These are phyloP conservation scores for Madurella mycetomatis DNA, from an alignment of 2,329 filamentous ascomycete species.

Conservation along the genomic window DNA sequence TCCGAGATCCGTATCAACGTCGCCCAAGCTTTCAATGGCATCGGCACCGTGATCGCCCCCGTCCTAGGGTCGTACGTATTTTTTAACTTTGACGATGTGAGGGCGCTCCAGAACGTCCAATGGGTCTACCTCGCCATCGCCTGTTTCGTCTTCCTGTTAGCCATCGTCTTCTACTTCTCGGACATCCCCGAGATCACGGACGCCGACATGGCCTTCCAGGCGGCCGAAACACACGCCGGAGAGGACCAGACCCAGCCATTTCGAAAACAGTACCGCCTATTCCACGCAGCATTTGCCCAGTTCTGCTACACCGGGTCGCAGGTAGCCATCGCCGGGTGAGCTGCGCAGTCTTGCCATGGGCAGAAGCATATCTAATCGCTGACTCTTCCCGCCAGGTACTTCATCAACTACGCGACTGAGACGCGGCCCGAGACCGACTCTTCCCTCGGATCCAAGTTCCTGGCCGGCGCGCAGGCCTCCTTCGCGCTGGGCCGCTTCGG, in stretches of 20 bases:
- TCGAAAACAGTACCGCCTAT: slow-evolving; percentile 67
- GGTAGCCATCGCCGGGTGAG: slow-evolving; percentile 51
- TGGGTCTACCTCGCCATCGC: slow-evolving; percentile 74
- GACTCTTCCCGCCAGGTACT: slow-evolving; percentile 43
- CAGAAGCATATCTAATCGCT: no score
- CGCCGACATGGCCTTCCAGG: slow-evolving; percentile 61
- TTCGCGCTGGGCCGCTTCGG: slow-evolving; percentile 70
- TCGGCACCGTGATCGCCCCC: slow-evolving; percentile 69
- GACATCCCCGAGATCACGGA: slow-evolving; percentile 69
- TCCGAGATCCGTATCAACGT: slow-evolving; percentile 72
- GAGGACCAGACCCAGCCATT: slow-evolving; percentile 56
- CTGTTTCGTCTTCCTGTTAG: slow-evolving; percentile 64
- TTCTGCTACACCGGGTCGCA: slow-evolving; percentile 77
- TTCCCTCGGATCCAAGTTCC: slow-evolving; percentile 57
- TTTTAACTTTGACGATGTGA: slow-evolving; percentile 57
- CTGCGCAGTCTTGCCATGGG: no score
- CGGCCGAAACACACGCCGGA: slow-evolving; percentile 48
- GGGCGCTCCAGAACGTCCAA: slow-evolving; percentile 63
- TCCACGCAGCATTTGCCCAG: slow-evolving; percentile 71
- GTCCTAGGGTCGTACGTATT: slow-evolving; percentile 70
- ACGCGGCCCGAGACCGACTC: slow-evolving; percentile 49
- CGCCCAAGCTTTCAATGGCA: slow-evolving; percentile 71
- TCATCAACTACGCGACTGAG: slow-evolving; percentile 69
- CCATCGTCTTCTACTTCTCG: slow-evolving; percentile 61
- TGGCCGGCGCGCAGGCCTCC: slow-evolving; percentile 68